These are phyloP conservation scores for Nothophoma quercina DNA, from an alignment of 2,329 filamentous ascomycete genomes.

Conservation along the genomic window DNA sequence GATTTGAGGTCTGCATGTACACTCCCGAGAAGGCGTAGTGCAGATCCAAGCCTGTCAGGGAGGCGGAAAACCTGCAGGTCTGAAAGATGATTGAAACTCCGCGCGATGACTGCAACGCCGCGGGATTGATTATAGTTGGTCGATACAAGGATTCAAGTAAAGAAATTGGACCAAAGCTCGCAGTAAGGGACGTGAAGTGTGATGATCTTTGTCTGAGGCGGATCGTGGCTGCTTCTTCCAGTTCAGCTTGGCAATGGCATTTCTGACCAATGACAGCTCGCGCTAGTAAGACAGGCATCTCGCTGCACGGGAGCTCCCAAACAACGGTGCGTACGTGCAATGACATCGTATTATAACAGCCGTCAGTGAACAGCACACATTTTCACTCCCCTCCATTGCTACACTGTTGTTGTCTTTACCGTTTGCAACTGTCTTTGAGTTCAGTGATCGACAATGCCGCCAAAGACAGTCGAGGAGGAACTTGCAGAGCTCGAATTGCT, in stretches of 20 bases:
- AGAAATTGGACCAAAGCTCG: conserved; percentile 26
- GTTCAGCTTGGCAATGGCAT: conserved; percentile 32
- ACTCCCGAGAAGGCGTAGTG: conserved; percentile 45
- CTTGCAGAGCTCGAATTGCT: conserved; percentile 54
- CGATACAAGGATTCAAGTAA: conserved; percentile 25
- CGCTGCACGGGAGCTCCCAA: conserved; percentile 21
- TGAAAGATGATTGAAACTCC: conserved; percentile 32
- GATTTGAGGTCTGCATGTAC: conserved; percentile 34
- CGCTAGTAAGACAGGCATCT: conserved; percentile 35
- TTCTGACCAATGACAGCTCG: conserved; percentile 32
- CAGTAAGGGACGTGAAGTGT: conserved; percentile 33
- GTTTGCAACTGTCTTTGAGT: too few relatives aligned
- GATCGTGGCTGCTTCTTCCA: conserved; percentile 42
- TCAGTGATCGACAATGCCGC: conserved; percentile 36
- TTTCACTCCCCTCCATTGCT: neutral
- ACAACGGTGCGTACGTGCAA: conserved; percentile 22
- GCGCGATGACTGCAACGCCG: conserved; percentile 24
- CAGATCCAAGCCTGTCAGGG: conserved; percentile 44
- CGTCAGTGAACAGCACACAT: neutral
- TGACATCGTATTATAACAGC: conserved; percentile 6
- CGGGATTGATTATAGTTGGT: conserved; percentile 22
- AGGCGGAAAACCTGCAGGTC: conserved; percentile 34
- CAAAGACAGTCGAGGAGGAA: conserved; percentile 56
- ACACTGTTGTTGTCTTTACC: neutral
- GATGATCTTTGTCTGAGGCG: conserved; percentile 47